Evolutionary conservation across 768 basidiomycete genomes (phyloP), one percentile per base, ranked within the genome.

Genomic region (Russula dissimulans): DNA sequence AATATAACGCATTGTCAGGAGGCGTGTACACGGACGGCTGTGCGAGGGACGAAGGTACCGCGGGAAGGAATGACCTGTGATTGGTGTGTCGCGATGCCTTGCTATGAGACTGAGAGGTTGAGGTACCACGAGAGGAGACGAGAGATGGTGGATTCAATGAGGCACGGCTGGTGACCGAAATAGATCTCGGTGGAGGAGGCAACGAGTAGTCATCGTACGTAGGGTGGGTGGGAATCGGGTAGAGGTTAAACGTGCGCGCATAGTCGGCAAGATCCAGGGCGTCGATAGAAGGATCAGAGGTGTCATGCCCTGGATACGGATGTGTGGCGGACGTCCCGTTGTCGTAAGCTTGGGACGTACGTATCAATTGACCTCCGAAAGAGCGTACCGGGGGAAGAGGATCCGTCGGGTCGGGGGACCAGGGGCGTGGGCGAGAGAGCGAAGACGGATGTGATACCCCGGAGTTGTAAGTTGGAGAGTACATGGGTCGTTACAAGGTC

Each of bases 231-330:
- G 67, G 62, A 15, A 32, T 52, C n/a, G 63, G 57, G 44, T 67
- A 60, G 43, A 54, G 61, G 62, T 60, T 65, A 44, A 54, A 71
- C 65, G 48, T 68, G 64, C 67, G 71, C 71, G 84, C 76, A 71
- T 87, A 89, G 69, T 87, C 86, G 36, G 85, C 85, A 26, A 89
- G 76, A 71, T 89, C 86, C 56, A 87, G 77, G 3, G 85, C 85
- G 68, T 87, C 85, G 1, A 87, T 78, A 56, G 84, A 86, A 31
- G 77, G 78, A 59, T 87, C 86, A 6, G 85, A 84, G 4, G 78
- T 72, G 60, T 85, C 81, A 61, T 80, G 66, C 41, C 65, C 56
- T 39, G 32, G 52, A 43, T 52, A 26, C 10, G 49, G 56, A 36
- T 39, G 54, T 50, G 66, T 54, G 36, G 60, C 41, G 39, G 67